Base-by-base conservation (phyloP, 345 rosid species). In the Cardamine chenopodiifolia region DNA sequence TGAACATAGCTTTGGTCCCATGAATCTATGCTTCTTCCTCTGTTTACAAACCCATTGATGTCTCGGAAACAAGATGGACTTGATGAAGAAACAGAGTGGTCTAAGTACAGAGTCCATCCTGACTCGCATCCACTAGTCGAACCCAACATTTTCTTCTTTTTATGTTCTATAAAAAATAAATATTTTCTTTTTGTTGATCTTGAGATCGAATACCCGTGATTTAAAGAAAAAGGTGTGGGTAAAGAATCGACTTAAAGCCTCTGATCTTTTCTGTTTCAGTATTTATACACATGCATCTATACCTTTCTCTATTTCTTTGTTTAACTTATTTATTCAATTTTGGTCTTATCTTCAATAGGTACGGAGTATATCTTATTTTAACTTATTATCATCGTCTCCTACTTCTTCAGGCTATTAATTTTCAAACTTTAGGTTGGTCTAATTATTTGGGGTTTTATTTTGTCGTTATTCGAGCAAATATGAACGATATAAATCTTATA, bases 101-200 rank as follows among this genome's bases (percentile, higher is more conserved):
- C 97, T 15, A 94, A 81, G 85, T 94, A 94, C 1, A 87, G 70
- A 78, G 99, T 94, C 99, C 99, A 94, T n/a, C 99, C 99, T 22
- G 99, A 94, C 71, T 94, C 97, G 62, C 99, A 91, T 17, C 90
- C 97, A 72, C 92, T 89, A 22, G 88, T 88, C 66, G 75, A 81
- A 25, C 70, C 82, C 42, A 85, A 64, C 82, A 77, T 86, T 81
- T 89, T 83, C 83, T 71, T 73, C 53, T 23, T 12, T 12, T 62
- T 1, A 13, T 61, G 22, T 47, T 26, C 48, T 18, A 40, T 71
- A 55, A 67, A 28, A 58, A 5, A 2, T 9, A 11, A 15, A 7
- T 3, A 14, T 6, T 12, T 28, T 20, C 11, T 14, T 42, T 44
- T 44, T 44, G 9, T 44, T 42, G 48, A 15, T 44, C 40, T 40